Conservation (phyloP, 2,329 filamentous ascomycete species). For the Fusarium continuum region DNA sequence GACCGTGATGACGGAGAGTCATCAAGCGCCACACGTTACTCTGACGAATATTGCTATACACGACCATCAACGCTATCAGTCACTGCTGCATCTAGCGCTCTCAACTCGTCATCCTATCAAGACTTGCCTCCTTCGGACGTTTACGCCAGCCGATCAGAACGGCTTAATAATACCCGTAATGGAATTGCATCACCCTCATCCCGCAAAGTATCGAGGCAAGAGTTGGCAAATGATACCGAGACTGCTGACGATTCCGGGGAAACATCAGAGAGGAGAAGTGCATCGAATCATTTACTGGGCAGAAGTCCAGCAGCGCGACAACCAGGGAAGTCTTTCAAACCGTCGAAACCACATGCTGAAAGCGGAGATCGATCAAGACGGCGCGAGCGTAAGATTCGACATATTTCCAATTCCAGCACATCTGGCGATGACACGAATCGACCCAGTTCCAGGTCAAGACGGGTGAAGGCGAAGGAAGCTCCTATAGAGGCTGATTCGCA, state of each 20-base stretch:
- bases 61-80: slow-evolving; percentile 60
- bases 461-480: slow-evolving; percentile 46
- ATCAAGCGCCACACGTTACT: slow-evolving; percentile 48
- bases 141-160: slow-evolving; percentile 28
- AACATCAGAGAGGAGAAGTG: slow-evolving; percentile 26
- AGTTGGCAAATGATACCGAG: slow-evolving; percentile 21
- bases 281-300: slow-evolving; percentile 22
- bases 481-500: slow-evolving; percentile 55
- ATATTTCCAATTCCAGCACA: slow-evolving; percentile 40
- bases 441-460: slow-evolving; percentile 38
- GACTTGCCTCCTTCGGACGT: slow-evolving; percentile 35
- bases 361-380: slow-evolving; percentile 31
- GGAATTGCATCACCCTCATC: slow-evolving; percentile 18
- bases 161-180: slow-evolving; percentile 9
- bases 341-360: slow-evolving; percentile 23
- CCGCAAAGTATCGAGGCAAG: slow-evolving; percentile 32
- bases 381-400: slow-evolving; percentile 30
- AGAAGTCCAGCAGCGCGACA: slow-evolving; percentile 32
- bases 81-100: slow-evolving; percentile 65
- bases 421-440: slow-evolving; percentile 40
- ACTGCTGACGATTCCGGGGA: slow-evolving; percentile 38
- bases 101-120: slow-evolving; percentile 50
- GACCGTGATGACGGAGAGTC: slow-evolving; percentile 48
- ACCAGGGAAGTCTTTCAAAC: slow-evolving; percentile 17
- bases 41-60: slow-evolving; percentile 52